phyloP scores from a whole-genome alignment of 371 early-diverging fungal genomes.

The Mucor circinelloides region DNA sequence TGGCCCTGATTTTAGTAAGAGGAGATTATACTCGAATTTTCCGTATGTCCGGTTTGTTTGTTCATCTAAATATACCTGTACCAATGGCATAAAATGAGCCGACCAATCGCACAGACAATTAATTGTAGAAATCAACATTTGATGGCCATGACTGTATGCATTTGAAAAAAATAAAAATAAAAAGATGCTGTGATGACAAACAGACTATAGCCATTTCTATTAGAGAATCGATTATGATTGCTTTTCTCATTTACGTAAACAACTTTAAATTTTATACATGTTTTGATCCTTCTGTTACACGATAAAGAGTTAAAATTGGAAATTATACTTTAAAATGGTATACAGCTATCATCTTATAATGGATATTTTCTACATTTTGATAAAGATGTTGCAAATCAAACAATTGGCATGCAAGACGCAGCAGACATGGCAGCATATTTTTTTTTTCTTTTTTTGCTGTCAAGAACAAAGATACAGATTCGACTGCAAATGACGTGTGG shows the following conservation, averaged over 20 bases:
- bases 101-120: too few species aligned
- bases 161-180: too few species aligned
- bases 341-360: neutral
- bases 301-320: neutral
- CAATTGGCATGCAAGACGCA: too few species aligned
- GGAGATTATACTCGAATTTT: neutral
- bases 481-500: neutral
- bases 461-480: too few species aligned
- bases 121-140: neutral
- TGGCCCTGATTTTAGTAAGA: neutral
- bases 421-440: too few species aligned
- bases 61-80: neutral
- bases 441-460: too few species aligned
- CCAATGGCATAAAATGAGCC: too few species aligned
- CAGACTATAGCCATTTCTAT: neutral
- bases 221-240: neutral
- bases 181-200: neutral
- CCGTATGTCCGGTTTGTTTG: neutral
- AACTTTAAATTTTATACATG: neutral
- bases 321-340: neutral
- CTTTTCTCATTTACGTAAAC: neutral
- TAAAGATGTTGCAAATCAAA: too few species aligned
- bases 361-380: neutral
- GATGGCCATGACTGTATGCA: too few species aligned
- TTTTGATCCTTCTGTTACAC: neutral